phyloP scores from a whole-genome alignment of 83 land plant species.

The Picea mariana region DNA sequence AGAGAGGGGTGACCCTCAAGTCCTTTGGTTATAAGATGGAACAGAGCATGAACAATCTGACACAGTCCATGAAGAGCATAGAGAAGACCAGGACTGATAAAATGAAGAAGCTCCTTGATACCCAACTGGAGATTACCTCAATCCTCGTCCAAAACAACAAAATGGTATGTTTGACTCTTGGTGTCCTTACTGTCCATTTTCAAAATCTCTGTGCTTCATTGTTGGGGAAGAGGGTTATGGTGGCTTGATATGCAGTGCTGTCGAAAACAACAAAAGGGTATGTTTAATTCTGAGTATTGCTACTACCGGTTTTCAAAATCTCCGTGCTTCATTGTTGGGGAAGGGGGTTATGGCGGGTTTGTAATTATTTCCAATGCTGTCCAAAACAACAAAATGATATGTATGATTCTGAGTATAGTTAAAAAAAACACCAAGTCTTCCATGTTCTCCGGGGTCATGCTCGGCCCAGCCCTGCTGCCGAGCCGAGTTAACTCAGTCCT shows the following conservation, averaged over 20 bases:
- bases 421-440: no score
- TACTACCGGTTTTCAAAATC: background rate
- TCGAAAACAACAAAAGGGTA: background rate
- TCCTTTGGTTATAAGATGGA: conserved; percentile 15
- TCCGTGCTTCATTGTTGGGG: background rate
- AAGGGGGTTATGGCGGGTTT: no score
- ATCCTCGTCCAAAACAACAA: background rate
- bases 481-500: no score
- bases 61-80: conserved; percentile 16
- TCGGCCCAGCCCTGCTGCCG: no score
- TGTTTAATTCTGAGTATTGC: conserved; percentile 7
- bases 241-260: background rate
- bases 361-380: no score
- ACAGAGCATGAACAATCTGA: conserved; percentile 2
- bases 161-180: conserved; percentile 3
- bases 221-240: background rate
- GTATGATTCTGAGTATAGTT: no score
- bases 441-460: no score
- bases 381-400: no score
- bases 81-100: conserved; percentile 12
- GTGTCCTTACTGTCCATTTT: background rate
- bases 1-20: conserved; percentile 1
- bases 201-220: background rate
- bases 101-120: conserved; percentile 12
- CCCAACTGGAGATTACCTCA: conserved; percentile 18